These are phyloP conservation scores for Malassezia brasiliensis DNA, from an alignment of 1,284 basidiomycete genomes.

Conservation along the genomic window DNA sequence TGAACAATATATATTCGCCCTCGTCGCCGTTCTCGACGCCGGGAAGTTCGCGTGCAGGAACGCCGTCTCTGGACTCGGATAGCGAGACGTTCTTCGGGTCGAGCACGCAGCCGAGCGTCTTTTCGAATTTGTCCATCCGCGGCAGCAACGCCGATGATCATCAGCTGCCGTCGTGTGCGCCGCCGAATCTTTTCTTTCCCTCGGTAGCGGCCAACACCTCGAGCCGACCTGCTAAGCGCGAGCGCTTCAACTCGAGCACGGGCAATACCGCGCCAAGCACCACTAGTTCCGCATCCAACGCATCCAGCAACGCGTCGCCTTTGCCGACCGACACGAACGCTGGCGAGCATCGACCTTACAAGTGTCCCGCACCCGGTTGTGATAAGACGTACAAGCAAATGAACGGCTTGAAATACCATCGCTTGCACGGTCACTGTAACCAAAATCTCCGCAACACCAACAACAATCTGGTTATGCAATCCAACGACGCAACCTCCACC, in stretches of 20 bases:
- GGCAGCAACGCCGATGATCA: slow-evolving; percentile 29
- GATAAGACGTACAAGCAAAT: slow-evolving; percentile 98
- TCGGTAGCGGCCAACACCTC: slow-evolving; percentile 22
- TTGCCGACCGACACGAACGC: slow-evolving; percentile 15
- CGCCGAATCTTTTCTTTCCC: slow-evolving; percentile 48
- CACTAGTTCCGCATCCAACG: background rate
- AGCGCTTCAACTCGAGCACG: slow-evolving; percentile 22
- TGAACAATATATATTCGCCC: slow-evolving; percentile 37
- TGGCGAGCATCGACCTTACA: slow-evolving; percentile 68
- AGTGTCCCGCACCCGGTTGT: slow-evolving; percentile 91
- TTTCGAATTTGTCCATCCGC: slow-evolving; percentile 41
- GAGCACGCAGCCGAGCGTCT: slow-evolving; percentile 34
- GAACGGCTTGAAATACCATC: slow-evolving; percentile 91
- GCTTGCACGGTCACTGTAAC: slow-evolving; percentile 76
- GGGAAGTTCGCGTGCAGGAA: slow-evolving; percentile 39
- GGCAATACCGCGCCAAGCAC: background rate
- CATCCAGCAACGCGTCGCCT: slow-evolving; percentile 17
- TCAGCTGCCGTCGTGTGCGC: slow-evolving; percentile 46
- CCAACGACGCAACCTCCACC: background rate
- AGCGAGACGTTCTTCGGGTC: slow-evolving; percentile 36
- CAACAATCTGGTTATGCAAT: slow-evolving; percentile 12
- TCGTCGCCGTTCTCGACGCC: slow-evolving; percentile 47
- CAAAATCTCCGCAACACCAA: slow-evolving; percentile 29
- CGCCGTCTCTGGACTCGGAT: slow-evolving; percentile 33
- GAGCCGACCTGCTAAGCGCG: slow-evolving; percentile 35